Evolutionary conservation across 805 yeast species (phyloP).

Genomic region (Ogataea populi-albae): DNA sequence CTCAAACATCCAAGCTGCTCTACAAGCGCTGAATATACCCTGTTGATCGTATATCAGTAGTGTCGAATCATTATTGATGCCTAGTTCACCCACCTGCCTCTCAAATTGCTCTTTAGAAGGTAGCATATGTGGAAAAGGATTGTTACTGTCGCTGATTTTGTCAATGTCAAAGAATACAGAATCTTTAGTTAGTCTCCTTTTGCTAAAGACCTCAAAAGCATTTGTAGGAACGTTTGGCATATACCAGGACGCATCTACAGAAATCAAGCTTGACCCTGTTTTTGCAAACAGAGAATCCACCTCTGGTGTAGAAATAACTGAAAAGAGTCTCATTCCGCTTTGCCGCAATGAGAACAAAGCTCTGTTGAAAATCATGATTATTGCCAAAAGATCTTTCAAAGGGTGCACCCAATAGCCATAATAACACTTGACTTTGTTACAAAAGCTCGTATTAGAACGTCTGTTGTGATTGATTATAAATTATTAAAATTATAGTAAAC

Average conservation of each 20-base stretch:
- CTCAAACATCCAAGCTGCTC: slow-evolving; percentile 89
- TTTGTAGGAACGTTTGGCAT: slow-evolving; percentile 70
- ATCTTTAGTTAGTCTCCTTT: slow-evolving; percentile 55
- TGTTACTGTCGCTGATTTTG: slow-evolving; percentile 52
- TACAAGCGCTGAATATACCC: slow-evolving; percentile 84
- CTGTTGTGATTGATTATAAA: too few relatives aligned
- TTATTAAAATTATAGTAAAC: too few relatives aligned
- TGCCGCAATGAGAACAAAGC: slow-evolving; percentile 1
- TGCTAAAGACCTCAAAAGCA: slow-evolving; percentile 55
- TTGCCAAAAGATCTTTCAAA: too few relatives aligned
- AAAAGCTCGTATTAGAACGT: too few relatives aligned
- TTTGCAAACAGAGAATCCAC: slow-evolving; percentile 15
- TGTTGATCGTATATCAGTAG: slow-evolving; percentile 81
- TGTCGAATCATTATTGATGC: slow-evolving; percentile 52
- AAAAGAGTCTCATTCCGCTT: slow-evolving; percentile 9
- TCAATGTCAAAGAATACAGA: slow-evolving; percentile 82
- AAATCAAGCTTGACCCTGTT: slow-evolving; percentile 31
- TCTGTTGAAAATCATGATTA: too few relatives aligned
- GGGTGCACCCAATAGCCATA: too few relatives aligned
- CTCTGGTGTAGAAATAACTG: slow-evolving; percentile 24
- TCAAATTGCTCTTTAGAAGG: slow-evolving; percentile 62
- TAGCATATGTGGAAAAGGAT: slow-evolving; percentile 87
- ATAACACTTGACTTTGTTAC: too few relatives aligned
- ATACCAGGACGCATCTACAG: slow-evolving; percentile 91
- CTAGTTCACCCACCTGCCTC: slow-evolving; percentile 49